Evolutionary conservation across 129 eudicot genomes (phyloP), one percentile per base, ranked within the genome.

Genomic region (Pittosporum tobira): DNA sequence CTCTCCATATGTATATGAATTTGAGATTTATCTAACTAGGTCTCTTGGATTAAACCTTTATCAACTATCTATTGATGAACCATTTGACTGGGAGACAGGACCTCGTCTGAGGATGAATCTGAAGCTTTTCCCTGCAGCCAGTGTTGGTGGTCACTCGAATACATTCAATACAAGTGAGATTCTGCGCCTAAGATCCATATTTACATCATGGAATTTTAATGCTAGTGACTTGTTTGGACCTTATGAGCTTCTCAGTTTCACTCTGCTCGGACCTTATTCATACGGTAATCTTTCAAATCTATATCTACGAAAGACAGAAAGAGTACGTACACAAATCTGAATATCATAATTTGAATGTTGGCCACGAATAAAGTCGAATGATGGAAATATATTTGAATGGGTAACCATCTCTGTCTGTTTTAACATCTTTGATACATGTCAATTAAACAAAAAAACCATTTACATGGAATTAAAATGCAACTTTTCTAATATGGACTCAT

Each of bases 191-290:
- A 70, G 84, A 54, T 61, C 56, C 34, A 68, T 67, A 23, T 82
- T 81, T 58, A 62, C 95, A 14, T 49, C 84, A 0, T 90, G 94
- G 94, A 43, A 70, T 1, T 75, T 90, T 66, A 70, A 82, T 12
- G 87, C 81, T 14, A 78, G 61, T 37, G 82, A 85, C 56, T 63
- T 80, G 4, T 90, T 85, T 75, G 97, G 97, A 55, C 97, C 97
- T 0, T 90, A 90, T 75, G 97, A 90, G 68, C 95, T 90, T 69
- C 77, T 90, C 64, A 82, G 85, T 68, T 85, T 90, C 75, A 90
- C 87, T 54, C 94, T 87, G 36, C 61, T 77, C 29, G 97, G 95
- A 62, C 97, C 97, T 64, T 90, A 90, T 69, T 56, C 83, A 59
- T 53, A 81, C 26, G 36, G 94, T 85, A 81, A 69, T 82, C 52